A percentile compares a stretch with the other conserved stretches of the same genome.
phyloP scores from a whole-genome alignment of 2,329 filamentous ascomycete species.

The Monilinia fructicola region DNA sequence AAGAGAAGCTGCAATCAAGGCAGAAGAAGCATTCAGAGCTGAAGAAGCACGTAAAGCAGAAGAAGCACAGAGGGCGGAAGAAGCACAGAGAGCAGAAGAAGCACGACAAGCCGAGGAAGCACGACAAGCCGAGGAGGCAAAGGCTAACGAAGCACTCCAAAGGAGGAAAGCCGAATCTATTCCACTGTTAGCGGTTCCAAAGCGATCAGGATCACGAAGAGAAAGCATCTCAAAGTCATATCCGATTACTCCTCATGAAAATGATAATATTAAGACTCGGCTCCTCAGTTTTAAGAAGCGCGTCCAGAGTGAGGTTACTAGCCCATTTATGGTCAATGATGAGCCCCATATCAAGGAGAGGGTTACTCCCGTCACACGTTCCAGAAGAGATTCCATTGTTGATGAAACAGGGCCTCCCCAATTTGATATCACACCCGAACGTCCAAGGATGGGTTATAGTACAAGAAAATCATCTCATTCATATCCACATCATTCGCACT shows the following conservation, averaged over 20 bases:
- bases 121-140: conserved; percentile 7
- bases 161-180: not conserved
- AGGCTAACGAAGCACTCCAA: conserved; percentile 6
- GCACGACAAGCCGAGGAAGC: not conserved
- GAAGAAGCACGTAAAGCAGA: conserved; percentile 1
- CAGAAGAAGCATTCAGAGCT: conserved; percentile 11
- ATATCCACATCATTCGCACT: conserved; percentile 22
- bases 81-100: conserved; percentile 4
- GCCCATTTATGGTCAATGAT: conserved; percentile 31
- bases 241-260: conserved; percentile 14
- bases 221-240: conserved; percentile 10
- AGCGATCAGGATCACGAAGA: conserved; percentile 20
- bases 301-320: conserved; percentile 34
- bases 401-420: conserved; percentile 14
- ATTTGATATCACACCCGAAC: conserved; percentile 15
- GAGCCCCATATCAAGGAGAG: conserved; percentile 35
- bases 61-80: conserved; percentile 4
- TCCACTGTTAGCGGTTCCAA: not conserved
- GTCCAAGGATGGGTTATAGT: conserved; percentile 10
- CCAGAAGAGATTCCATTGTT: conserved; percentile 8
- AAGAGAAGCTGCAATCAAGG: conserved; percentile 18
- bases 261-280: conserved; percentile 1
- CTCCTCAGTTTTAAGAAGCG: conserved; percentile 14
- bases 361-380: conserved; percentile 2
- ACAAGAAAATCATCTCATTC: conserved; percentile 18